Conservation (phyloP, 495 filamentous ascomycete genomes). For the Letharia lupina region DNA sequence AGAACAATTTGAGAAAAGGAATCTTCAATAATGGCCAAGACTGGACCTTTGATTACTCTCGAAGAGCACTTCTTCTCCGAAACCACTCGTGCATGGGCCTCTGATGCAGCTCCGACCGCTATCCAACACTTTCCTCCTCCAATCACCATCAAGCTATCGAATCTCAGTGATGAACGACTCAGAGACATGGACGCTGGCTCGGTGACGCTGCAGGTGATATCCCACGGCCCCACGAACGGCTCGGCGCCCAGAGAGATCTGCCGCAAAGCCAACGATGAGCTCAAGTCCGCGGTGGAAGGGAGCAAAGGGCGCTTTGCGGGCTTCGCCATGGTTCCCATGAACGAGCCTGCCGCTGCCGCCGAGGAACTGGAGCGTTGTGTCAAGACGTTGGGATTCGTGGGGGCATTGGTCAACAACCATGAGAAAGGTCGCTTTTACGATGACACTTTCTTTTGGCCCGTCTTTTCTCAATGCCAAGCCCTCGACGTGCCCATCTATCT, state of each 20-base stretch:
- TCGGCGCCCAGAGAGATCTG: slow-evolving; percentile 28
- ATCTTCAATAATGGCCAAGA: background rate
- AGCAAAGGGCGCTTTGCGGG: slow-evolving; percentile 43
- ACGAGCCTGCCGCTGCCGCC: slow-evolving; percentile 36
- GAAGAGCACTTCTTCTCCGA: background rate
- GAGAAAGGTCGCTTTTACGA: slow-evolving; percentile 43
- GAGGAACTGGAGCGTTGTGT: slow-evolving; percentile 42
- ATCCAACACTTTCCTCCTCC: slow-evolving; percentile 21
- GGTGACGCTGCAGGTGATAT: slow-evolving; percentile 49
- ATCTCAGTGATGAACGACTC: slow-evolving; percentile 38
- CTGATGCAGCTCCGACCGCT: background rate
- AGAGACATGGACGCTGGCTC: slow-evolving; percentile 43
- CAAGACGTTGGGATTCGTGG: slow-evolving; percentile 42
- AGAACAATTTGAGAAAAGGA: background rate
- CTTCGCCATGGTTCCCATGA: slow-evolving; percentile 48
- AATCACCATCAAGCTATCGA: slow-evolving; percentile 30
- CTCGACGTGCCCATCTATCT: slow-evolving; percentile 52
- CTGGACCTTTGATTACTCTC: background rate
- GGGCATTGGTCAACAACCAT: slow-evolving; percentile 50
- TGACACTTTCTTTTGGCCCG: slow-evolving; percentile 20
- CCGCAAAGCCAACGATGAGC: slow-evolving; percentile 43
- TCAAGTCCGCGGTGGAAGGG: slow-evolving; percentile 39
- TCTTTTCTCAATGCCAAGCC: slow-evolving; percentile 42
- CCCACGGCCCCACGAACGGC: slow-evolving; percentile 39
- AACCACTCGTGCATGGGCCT: background rate